Evolutionary conservation across 768 basidiomycete genomes (phyloP).

Genomic region (Russula ochroleuca): DNA sequence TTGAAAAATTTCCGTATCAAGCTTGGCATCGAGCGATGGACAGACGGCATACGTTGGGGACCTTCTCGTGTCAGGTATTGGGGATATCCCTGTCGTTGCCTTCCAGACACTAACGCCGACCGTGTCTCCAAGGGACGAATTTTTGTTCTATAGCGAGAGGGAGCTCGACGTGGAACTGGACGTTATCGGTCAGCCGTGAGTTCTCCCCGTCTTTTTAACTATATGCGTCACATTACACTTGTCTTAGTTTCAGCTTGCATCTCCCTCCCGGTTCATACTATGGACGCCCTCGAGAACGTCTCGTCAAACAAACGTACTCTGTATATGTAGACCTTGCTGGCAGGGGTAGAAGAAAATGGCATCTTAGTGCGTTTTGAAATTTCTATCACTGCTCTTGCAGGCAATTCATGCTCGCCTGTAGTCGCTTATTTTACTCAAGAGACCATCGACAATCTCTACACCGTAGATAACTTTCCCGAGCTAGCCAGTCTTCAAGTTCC

Average conservation of each 20-base stretch:
- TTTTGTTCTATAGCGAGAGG: constrained; percentile 71
- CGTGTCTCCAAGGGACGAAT: constrained; percentile 47
- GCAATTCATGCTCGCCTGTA: constrained; percentile 23
- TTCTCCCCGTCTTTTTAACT: neutral
- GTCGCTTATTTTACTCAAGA: constrained; percentile 40
- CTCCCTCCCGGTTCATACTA: constrained; percentile 29
- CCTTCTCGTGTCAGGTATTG: constrained; percentile 71
- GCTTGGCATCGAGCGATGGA: constrained; percentile 80
- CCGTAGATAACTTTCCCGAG: constrained; percentile 36
- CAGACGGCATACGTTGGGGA: constrained; percentile 68
- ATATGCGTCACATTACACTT: constrained; percentile 23
- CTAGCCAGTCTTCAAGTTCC: constrained; percentile 34
- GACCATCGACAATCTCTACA: constrained; percentile 32
- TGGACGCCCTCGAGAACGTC: constrained; percentile 41
- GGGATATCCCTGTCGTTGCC: neutral
- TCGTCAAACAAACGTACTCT: constrained; percentile 79
- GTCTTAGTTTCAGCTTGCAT: constrained; percentile 30
- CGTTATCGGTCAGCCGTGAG: constrained; percentile 27
- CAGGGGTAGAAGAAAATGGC: constrained; percentile 72
- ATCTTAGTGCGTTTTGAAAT: constrained; percentile 54
- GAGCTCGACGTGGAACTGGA: constrained; percentile 38
- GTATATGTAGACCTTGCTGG: constrained; percentile 60
- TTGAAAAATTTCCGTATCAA: constrained; percentile 29
- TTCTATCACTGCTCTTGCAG: neutral
- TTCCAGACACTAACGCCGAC: constrained; percentile 4